Percentiles rank a stretch among this genome's conserved stretches.
Conservation (phyloP, 805 yeast species). For the Lachancea kluyveri region DNA sequence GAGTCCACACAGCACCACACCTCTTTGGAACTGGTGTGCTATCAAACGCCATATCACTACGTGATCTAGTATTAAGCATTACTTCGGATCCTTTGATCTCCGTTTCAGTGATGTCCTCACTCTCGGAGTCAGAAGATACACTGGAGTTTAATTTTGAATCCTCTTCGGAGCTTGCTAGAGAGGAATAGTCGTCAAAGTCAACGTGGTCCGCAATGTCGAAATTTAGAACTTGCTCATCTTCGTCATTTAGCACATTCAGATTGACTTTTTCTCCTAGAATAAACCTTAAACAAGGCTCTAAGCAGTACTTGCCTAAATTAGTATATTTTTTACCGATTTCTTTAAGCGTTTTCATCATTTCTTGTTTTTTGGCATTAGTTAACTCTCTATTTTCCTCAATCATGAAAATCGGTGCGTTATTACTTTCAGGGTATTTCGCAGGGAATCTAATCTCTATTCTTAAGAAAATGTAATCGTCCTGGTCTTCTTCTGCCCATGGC, state of each 20-base stretch:
- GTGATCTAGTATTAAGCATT: constrained; percentile 10
- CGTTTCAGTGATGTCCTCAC: constrained; percentile 27
- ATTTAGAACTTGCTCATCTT: constrained; percentile 32
- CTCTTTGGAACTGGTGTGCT: constrained; percentile 90
- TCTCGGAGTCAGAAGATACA: constrained; percentile 36
- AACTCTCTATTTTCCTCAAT: constrained; percentile 80
- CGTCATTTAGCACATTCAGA: constrained; percentile 33
- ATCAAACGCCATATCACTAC: constrained; percentile 40
- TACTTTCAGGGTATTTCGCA: constrained; percentile 56
- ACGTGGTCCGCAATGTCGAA: constrained; percentile 26
- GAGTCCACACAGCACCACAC: constrained; percentile 88
- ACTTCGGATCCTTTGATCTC: constrained; percentile 5
- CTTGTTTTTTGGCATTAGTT: constrained; percentile 40
- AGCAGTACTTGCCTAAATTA: constrained; percentile 54
- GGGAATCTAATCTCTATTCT: constrained; percentile 72
- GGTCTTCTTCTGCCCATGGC: constrained; percentile 49
- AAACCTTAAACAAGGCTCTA: constrained; percentile 73
- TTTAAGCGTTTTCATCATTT: constrained; percentile 44
- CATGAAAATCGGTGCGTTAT: constrained; percentile 44
- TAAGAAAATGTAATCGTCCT: constrained; percentile 49
- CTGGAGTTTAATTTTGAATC: constrained; percentile 31
- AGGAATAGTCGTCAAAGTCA: constrained; percentile 32
- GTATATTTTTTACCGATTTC: constrained; percentile 55
- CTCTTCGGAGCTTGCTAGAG: constrained; percentile 29
- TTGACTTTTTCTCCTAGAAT: constrained; percentile 76